phyloP scores from a whole-genome alignment of 805 yeast species.

The Cyberlindnera maclurae region DNA sequence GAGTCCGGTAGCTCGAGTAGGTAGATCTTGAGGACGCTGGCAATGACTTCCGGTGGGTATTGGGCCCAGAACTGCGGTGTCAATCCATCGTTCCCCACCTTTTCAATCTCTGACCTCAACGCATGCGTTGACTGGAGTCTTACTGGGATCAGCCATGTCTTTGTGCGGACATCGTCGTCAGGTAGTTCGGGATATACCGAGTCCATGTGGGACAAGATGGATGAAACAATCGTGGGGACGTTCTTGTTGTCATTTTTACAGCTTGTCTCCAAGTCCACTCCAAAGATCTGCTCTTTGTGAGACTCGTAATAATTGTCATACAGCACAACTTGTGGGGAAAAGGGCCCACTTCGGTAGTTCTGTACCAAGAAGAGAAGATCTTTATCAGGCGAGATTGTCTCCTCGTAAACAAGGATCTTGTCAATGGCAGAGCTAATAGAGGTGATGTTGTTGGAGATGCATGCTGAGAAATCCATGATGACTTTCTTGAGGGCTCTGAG shows the following conservation, averaged over 20 bases:
- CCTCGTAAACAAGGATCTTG: conserved; percentile 56
- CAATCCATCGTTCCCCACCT: conserved; percentile 37
- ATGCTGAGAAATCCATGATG: conserved; percentile 61
- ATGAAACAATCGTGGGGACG: conserved; percentile 62
- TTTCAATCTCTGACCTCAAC: conserved; percentile 51
- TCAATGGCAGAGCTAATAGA: conserved; percentile 54
- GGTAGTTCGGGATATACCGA: conserved; percentile 58
- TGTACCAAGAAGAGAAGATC: conserved; percentile 64
- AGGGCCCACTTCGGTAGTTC: conserved; percentile 65
- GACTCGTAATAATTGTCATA: conserved; percentile 79
- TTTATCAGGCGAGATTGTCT: conserved; percentile 59
- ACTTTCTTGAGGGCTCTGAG: conserved; percentile 70
- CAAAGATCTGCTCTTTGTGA: conserved; percentile 64
- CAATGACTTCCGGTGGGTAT: conserved; percentile 49
- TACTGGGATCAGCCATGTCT: conserved; percentile 63
- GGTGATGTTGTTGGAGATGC: conserved; percentile 54
- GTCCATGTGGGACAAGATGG: conserved; percentile 63
- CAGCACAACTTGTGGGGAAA: conserved; percentile 61
- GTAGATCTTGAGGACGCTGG: conserved; percentile 65
- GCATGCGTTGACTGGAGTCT: conserved; percentile 54
- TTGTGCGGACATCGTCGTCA: conserved; percentile 60
- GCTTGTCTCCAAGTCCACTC: conserved; percentile 66
- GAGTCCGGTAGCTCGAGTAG: conserved; percentile 77
- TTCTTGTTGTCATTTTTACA: conserved; percentile 64
- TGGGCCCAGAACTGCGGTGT: conserved; percentile 24